Evolutionary conservation across 331 rosid genomes (phyloP).

Genomic region (Dryas integrifolia): DNA sequence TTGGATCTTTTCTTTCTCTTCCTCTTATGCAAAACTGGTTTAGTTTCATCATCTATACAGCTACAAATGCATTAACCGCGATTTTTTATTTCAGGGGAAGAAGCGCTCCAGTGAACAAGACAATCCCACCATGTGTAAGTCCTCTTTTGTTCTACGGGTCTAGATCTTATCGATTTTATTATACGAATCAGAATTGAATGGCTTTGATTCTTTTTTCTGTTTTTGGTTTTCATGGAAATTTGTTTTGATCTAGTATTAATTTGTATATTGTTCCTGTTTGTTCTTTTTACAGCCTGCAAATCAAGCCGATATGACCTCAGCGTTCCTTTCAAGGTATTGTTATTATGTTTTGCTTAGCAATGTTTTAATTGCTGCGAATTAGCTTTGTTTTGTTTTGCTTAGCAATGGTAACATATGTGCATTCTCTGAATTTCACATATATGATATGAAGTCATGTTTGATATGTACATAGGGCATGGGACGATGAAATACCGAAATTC

Average conservation of each 20-base stretch:
- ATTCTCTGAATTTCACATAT: no score
- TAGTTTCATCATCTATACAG: background rate
- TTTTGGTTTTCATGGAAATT: background rate
- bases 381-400: background rate
- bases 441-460: no score
- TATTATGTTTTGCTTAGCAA: background rate
- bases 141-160: background rate
- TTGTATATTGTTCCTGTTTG: background rate
- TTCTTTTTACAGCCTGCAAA: background rate
- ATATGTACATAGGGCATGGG: no score
- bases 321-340: background rate
- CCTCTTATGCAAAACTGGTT: background rate
- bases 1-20: background rate
- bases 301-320: background rate
- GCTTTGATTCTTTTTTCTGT: background rate
- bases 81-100: constrained; percentile 58
- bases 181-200: background rate
- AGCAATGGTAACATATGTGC: no score
- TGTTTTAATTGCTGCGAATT: background rate
- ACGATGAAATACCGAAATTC: no score
- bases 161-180: background rate
- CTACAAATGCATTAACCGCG: background rate
- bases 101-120: constrained; percentile 92
- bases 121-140: constrained; percentile 76
- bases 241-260: background rate